Conservation (phyloP, 768 basidiomycete genomes). For the Botryobasidium botryosum region DNA sequence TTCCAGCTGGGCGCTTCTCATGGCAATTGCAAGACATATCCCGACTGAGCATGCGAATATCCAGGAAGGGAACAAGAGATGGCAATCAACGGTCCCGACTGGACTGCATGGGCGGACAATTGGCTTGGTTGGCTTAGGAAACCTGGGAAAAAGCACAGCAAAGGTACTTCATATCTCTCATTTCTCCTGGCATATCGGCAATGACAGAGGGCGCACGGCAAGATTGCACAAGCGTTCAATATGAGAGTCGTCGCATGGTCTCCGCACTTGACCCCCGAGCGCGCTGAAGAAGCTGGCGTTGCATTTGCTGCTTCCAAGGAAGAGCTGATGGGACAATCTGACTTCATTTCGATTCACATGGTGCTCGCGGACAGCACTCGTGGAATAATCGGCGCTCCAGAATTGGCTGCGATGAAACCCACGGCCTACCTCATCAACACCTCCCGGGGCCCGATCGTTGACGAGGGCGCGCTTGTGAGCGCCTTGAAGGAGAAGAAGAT, state of each 20-base stretch:
- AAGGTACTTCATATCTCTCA: constrained; percentile 20
- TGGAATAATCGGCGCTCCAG: constrained; percentile 30
- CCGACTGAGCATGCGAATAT: constrained; percentile 32
- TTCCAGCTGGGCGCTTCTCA: constrained; percentile 36
- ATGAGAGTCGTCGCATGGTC: constrained; percentile 51
- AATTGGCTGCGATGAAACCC: constrained; percentile 38
- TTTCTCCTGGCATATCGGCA: neutral
- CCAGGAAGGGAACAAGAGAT: constrained; percentile 29
- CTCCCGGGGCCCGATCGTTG: constrained; percentile 45
- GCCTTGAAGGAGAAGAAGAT: constrained; percentile 31
- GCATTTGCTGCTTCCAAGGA: constrained; percentile 33
- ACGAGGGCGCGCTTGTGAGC: constrained; percentile 37
- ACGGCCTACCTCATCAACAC: constrained; percentile 49
- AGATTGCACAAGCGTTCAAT: constrained; percentile 42
- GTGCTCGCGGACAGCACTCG: constrained; percentile 35
- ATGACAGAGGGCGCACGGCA: constrained; percentile 2
- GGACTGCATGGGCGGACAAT: constrained; percentile 38
- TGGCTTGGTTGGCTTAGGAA: constrained; percentile 45
- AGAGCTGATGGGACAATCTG: constrained; percentile 34
- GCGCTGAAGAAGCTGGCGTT: constrained; percentile 35
- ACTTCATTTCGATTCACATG: constrained; percentile 45
- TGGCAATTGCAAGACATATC: constrained; percentile 36
- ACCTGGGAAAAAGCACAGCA: constrained; percentile 36
- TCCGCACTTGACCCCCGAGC: constrained; percentile 40
- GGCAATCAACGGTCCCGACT: constrained; percentile 37